A percentile compares a stretch with the other conserved stretches of the same genome.
These are phyloP conservation scores for Ciborinia camelliae DNA, from an alignment of 2,329 filamentous ascomycete genomes.

Conservation along the genomic window DNA sequence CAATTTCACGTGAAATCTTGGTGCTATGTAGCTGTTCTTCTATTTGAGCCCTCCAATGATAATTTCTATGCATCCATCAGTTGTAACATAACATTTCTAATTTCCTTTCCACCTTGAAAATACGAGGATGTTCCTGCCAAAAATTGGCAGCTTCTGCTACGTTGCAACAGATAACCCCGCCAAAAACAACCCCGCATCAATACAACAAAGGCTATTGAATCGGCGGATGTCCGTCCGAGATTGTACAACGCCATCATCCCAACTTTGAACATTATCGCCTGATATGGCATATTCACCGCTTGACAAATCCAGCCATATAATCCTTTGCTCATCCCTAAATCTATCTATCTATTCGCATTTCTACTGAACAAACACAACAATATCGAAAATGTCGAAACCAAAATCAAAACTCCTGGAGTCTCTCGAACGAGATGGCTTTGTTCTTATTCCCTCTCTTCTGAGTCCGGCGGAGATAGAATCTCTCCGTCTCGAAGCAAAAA, in stretches of 20 bases:
- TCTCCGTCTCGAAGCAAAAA: conserved; percentile 58
- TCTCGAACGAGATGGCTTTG: conserved; percentile 71
- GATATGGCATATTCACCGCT: conserved; percentile 1
- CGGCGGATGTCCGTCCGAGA: conserved; percentile 5
- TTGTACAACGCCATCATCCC: neutral
- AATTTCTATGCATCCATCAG: neutral
- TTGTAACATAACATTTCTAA: neutral
- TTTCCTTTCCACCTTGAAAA: neutral
- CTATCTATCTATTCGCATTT: no score
- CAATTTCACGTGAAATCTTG: neutral
- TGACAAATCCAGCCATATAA: neutral
- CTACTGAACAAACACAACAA: neutral
- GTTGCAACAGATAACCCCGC: conserved; percentile 6
- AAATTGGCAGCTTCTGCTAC: neutral
- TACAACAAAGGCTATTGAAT: neutral
- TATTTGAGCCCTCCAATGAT: neutral
- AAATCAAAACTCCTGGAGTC: conserved; percentile 29
- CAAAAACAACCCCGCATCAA: conserved; percentile 12
- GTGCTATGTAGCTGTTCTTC: neutral
- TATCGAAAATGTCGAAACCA: conserved; percentile 24
- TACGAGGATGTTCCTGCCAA: neutral
- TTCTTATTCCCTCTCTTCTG: conserved; percentile 66
- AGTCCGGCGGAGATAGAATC: conserved; percentile 50
- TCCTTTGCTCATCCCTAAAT: neutral
- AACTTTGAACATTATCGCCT: neutral